Percentiles rank a stretch among this genome's conserved stretches.
Evolutionary conservation across 225 moss, liverwort and hornwort genomes (phyloP).

Genomic region (Sphagnum contortum): DNA sequence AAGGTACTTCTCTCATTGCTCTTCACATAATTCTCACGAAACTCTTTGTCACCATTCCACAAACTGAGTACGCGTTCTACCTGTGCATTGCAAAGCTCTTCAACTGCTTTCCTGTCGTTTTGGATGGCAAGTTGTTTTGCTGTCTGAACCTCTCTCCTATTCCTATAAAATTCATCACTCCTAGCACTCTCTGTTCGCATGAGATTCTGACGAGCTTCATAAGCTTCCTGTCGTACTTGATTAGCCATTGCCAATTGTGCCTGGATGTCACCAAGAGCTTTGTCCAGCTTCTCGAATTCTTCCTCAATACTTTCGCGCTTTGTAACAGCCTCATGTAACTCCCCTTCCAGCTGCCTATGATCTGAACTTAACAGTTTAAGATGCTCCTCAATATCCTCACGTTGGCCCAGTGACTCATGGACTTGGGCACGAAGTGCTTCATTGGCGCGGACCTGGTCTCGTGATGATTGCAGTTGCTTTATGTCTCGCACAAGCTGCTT

Average conservation of each 20-base stretch:
- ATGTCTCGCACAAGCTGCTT: constrained; percentile 73
- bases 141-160: constrained; percentile 37
- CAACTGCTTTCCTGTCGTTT: constrained; percentile 50
- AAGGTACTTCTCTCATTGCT: constrained; percentile 71
- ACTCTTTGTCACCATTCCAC: constrained; percentile 54
- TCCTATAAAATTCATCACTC: constrained; percentile 38
- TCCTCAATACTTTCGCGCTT: constrained; percentile 11
- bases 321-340: constrained; percentile 25
- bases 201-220: constrained; percentile 24
- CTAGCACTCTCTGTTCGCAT: constrained; percentile 26
- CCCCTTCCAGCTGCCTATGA: constrained; percentile 21
- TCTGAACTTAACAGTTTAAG: constrained; percentile 43
- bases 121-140: constrained; percentile 33
- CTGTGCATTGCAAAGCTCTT: constrained; percentile 55
- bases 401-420: constrained; percentile 40
- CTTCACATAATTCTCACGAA: constrained; percentile 51
- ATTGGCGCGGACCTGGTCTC: constrained; percentile 60
- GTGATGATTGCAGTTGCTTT: constrained; percentile 46
- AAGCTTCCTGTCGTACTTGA: constrained; percentile 54
- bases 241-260: constrained; percentile 34
- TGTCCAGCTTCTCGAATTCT: constrained; percentile 33
- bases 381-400: constrained; percentile 57
- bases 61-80: constrained; percentile 49
- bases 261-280: constrained; percentile 22
- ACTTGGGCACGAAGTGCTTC: constrained; percentile 41